These are phyloP conservation scores for Malus hybrid DNA, from an alignment of 331 rosid genomes.

Conservation along the genomic window DNA sequence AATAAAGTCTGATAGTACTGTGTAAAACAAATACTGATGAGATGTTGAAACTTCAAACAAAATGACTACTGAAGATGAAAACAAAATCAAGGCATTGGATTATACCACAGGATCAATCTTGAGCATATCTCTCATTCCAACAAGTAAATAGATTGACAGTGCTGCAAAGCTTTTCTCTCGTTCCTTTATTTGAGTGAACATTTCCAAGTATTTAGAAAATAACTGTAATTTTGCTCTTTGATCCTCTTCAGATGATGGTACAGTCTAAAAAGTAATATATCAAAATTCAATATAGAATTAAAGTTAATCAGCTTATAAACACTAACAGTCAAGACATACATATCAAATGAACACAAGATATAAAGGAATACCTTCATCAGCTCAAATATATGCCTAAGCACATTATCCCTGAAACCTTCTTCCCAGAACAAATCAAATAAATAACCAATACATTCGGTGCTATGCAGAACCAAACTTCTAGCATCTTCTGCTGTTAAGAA, in stretches of 20 bases:
- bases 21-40: constrained; percentile 12
- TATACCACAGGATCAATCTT: constrained; percentile 59
- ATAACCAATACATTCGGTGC: constrained; percentile 57
- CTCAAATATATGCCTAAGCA: constrained; percentile 67
- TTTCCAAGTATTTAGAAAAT: constrained; percentile 86
- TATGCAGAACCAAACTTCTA: constrained; percentile 52
- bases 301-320: constrained; percentile 11
- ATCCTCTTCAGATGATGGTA: constrained; percentile 63
- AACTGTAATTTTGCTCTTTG: constrained; percentile 65
- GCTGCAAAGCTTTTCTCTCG: constrained; percentile 57
- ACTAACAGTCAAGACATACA: constrained; percentile 8
- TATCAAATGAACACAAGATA: not conserved
- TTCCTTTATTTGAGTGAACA: constrained; percentile 79
- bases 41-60: constrained; percentile 18
- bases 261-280: constrained; percentile 37
- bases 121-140: constrained; percentile 76
- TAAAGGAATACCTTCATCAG: constrained; percentile 68
- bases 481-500: constrained; percentile 60
- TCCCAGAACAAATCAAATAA: constrained; percentile 93
- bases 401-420: constrained; percentile 66
- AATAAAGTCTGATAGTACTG: constrained; percentile 94
- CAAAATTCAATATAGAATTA: constrained; percentile 9
- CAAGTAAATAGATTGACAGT: constrained; percentile 73
- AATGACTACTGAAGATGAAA: not conserved
- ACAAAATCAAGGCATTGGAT: constrained; percentile 15